Conservation (phyloP, 2,329 filamentous ascomycete genomes). For the Pseudogymnoascus sp. region DNA sequence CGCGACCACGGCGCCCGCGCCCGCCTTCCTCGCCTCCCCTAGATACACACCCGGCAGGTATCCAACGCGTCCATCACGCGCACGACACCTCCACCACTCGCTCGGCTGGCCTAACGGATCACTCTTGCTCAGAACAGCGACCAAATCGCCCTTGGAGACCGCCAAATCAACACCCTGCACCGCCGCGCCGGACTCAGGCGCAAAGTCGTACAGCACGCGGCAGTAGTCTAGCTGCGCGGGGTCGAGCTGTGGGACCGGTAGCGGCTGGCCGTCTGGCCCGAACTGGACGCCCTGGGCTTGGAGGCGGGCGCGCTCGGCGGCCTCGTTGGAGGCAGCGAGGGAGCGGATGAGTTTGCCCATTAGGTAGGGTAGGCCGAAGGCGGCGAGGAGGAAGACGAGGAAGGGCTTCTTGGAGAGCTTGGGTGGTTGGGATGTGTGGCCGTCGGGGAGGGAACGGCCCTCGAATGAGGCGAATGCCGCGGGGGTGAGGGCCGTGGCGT, state of each 20-base stretch:
- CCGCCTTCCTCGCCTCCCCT: constrained; percentile 58
- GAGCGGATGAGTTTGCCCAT: constrained; percentile 93
- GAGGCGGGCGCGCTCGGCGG: constrained; percentile 61
- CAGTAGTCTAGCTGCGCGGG: constrained; percentile 94
- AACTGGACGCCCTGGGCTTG: constrained; percentile 45
- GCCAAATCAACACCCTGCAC: constrained; percentile 74
- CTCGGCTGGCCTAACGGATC: constrained; percentile 87
- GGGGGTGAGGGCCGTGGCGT: constrained; percentile 79
- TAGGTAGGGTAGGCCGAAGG: constrained; percentile 90
- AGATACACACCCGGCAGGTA: constrained; percentile 90
- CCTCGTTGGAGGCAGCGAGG: constrained; percentile 76
- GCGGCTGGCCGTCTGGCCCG: constrained; percentile 40
- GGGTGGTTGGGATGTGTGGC: constrained; percentile 45
- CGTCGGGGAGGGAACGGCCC: constrained; percentile 56
- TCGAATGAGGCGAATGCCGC: constrained; percentile 86
- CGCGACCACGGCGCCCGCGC: constrained; percentile 31
- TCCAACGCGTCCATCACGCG: constrained; percentile 80
- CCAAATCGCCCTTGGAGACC: constrained; percentile 90
- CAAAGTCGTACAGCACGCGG: constrained; percentile 88
- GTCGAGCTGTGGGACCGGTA: constrained; percentile 55
- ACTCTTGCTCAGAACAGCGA: constrained; percentile 85
- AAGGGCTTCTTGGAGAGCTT: constrained; percentile 90
- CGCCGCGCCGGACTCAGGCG: constrained; percentile 60
- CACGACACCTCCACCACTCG: constrained; percentile 95
- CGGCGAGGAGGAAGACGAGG: constrained; percentile 88